phyloP scores from a whole-genome alignment of 2,329 filamentous ascomycete genomes.

The Conoideocrella luteorostrata region DNA sequence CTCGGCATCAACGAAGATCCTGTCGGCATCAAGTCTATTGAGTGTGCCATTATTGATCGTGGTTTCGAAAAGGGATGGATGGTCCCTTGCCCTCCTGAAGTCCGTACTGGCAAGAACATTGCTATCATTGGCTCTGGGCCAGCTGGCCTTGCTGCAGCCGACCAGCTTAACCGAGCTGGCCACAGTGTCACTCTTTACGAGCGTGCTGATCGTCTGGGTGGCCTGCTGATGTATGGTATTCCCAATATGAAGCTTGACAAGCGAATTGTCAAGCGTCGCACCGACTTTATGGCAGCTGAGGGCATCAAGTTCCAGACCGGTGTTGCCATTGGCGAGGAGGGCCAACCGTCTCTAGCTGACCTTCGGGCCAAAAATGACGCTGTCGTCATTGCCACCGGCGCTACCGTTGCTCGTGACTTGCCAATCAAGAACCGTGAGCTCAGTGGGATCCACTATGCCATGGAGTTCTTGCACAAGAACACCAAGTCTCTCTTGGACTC shows the following conservation, averaged over 20 bases:
- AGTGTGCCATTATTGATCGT: conserved; percentile 95
- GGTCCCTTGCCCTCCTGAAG: conserved; percentile 70
- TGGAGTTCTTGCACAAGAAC: conserved; percentile 96
- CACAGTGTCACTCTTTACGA: conserved; percentile 88
- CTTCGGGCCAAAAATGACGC: conserved; percentile 72
- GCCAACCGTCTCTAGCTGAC: conserved; percentile 55
- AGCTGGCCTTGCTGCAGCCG: conserved; percentile 80
- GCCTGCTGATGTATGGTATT: conserved; percentile 96
- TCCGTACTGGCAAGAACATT: conserved; percentile 80
- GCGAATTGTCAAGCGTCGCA: conserved; percentile 89
- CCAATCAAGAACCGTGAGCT: conserved; percentile 85
- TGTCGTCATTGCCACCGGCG: conserved; percentile 85
- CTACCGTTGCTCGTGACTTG: conserved; percentile 86
- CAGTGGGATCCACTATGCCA: conserved; percentile 88
- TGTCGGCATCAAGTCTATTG: conserved; percentile 96
- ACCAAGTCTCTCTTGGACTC: conserved; percentile 96
- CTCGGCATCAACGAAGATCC: conserved; percentile 95
- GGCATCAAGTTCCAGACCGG: conserved; percentile 77
- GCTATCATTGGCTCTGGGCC: conserved; percentile 90
- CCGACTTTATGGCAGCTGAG: conserved; percentile 89
- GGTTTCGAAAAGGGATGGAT: conserved; percentile 99
- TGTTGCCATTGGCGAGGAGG: conserved; percentile 69
- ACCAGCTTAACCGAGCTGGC: conserved; percentile 90
- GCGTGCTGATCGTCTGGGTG: conserved; percentile 82
- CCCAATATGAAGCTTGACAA: conserved; percentile 99